Percentiles rank a stretch among this genome's conserved stretches.
phyloP scores from a whole-genome alignment of 495 filamentous ascomycete species.

The Annulohypoxylon maeteangense region DNA sequence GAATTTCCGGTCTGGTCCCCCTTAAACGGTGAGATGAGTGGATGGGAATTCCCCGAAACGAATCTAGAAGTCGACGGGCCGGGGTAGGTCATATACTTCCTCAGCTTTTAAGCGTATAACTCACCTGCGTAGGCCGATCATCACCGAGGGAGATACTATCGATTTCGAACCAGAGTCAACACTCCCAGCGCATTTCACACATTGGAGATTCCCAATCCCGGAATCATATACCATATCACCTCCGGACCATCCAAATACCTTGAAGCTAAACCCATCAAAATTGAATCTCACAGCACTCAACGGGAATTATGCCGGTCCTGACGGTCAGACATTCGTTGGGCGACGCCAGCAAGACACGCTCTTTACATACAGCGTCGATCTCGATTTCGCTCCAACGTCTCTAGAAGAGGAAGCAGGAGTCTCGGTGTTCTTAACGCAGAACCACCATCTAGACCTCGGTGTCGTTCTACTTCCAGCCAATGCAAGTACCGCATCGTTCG shows the following conservation, averaged over 20 bases:
- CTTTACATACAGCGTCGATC: constrained; percentile 58
- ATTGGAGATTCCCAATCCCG: constrained; percentile 59
- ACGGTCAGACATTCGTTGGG: constrained; percentile 59
- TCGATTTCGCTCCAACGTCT: constrained; percentile 52
- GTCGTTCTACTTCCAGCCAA: constrained; percentile 53
- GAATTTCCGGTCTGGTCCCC: constrained; percentile 56
- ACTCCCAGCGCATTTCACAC: constrained; percentile 58
- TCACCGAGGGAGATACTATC: constrained; percentile 52
- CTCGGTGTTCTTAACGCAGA: constrained; percentile 62
- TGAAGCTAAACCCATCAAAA: constrained; percentile 55
- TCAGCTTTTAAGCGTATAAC: background rate
- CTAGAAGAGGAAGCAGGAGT: constrained; percentile 56
- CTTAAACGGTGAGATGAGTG: constrained; percentile 58
- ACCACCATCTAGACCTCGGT: constrained; percentile 64
- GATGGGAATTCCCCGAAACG: constrained; percentile 53
- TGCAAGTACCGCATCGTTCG: constrained; percentile 30
- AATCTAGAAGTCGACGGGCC: constrained; percentile 47
- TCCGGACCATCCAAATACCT: constrained; percentile 46
- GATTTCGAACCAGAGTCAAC: constrained; percentile 52
- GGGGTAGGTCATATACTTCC: constrained; percentile 43
- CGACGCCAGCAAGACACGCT: constrained; percentile 62
- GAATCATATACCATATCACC: constrained; percentile 57
- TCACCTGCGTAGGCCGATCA: constrained; percentile 47
- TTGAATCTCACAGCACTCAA: constrained; percentile 61
- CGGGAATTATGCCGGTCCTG: constrained; percentile 57